Percentiles rank a stretch among this genome's conserved stretches.
phyloP scores from a whole-genome alignment of 352 stramenopile genomes.

The Aphanomyces astaci region DNA sequence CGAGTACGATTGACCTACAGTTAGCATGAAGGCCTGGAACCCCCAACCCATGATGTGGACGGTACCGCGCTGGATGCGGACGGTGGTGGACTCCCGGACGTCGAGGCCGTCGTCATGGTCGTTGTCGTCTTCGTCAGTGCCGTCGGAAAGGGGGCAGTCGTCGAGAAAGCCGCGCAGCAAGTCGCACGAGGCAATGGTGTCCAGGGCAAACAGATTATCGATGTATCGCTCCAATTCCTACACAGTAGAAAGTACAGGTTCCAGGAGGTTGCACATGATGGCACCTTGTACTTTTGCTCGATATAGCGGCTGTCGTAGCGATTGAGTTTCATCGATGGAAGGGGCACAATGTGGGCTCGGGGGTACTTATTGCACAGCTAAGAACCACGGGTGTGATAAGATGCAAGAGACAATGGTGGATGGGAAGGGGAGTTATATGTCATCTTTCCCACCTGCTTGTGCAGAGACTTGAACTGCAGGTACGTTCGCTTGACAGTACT shows the following conservation, averaged over 20 bases:
- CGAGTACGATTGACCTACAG: slow-evolving; percentile 62
- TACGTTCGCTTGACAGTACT: slow-evolving; percentile 48
- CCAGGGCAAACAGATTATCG: slow-evolving; percentile 38
- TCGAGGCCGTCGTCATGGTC: slow-evolving; percentile 35
- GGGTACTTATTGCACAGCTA: slow-evolving; percentile 69
- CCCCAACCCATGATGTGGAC: too few species aligned
- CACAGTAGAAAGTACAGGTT: too few species aligned
- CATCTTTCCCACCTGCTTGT: slow-evolving; percentile 47
- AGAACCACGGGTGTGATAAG: not conserved
- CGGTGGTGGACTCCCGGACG: slow-evolving; percentile 29
- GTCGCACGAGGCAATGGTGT: slow-evolving; percentile 47
- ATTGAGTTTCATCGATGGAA: slow-evolving; percentile 61
- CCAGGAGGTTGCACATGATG: too few species aligned
- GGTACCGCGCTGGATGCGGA: not conserved
- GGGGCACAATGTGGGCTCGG: slow-evolving; percentile 48
- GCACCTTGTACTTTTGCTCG: slow-evolving; percentile 47
- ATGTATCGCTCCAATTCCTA: slow-evolving; percentile 56
- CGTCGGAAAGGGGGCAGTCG: slow-evolving; percentile 36
- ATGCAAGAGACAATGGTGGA: too few species aligned
- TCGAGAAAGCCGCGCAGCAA: slow-evolving; percentile 55
- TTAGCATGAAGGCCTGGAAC: too few species aligned
- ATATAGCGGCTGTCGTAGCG: slow-evolving; percentile 72
- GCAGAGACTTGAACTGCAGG: slow-evolving; percentile 51
- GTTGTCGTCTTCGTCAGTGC: slow-evolving; percentile 47
- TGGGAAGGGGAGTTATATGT: too few species aligned